phyloP scores from a whole-genome alignment of 2,329 filamentous ascomycete species.

The Fusarium sp. region DNA sequence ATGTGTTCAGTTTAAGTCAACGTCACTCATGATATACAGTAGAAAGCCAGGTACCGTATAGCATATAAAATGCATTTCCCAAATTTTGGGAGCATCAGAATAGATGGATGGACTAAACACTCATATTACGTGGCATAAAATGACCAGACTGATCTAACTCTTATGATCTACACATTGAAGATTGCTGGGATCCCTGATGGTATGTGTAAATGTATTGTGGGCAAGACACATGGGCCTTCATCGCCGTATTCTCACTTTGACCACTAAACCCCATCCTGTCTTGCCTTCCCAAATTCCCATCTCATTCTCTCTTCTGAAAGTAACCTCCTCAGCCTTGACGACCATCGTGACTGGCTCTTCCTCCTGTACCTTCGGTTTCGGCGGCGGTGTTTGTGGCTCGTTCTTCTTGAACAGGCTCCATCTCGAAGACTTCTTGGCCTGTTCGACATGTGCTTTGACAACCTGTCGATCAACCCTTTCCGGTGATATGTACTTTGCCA shows the following conservation, averaged over 20 bases:
- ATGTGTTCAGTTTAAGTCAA: background rate
- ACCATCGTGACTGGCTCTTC: conserved; percentile 53
- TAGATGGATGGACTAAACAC: background rate
- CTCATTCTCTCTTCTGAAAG: conserved; percentile 63
- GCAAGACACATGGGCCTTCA: conserved; percentile 8
- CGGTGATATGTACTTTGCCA: conserved; percentile 59
- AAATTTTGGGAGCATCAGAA: background rate
- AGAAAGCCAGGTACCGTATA: background rate
- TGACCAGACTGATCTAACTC: rapidly evolving
- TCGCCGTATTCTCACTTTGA: conserved; percentile 50
- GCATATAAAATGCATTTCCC: background rate
- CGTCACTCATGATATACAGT: no score
- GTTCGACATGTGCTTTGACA: conserved; percentile 48
- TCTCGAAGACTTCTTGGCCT: conserved; percentile 49
- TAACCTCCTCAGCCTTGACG: conserved; percentile 59
- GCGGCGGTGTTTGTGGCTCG: conserved; percentile 23
- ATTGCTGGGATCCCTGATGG: no score
- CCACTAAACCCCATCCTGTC: conserved; percentile 62
- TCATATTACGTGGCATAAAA: background rate
- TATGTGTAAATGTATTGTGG: background rate
- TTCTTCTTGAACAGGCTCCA: conserved; percentile 50
- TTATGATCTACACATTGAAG: background rate
- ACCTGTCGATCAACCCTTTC: conserved; percentile 44
- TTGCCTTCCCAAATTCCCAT: conserved; percentile 64
- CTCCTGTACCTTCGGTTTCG: background rate